Evolutionary conservation across 2,329 filamentous ascomycete genomes (phyloP).

Genomic region (Penicillium sp.): DNA sequence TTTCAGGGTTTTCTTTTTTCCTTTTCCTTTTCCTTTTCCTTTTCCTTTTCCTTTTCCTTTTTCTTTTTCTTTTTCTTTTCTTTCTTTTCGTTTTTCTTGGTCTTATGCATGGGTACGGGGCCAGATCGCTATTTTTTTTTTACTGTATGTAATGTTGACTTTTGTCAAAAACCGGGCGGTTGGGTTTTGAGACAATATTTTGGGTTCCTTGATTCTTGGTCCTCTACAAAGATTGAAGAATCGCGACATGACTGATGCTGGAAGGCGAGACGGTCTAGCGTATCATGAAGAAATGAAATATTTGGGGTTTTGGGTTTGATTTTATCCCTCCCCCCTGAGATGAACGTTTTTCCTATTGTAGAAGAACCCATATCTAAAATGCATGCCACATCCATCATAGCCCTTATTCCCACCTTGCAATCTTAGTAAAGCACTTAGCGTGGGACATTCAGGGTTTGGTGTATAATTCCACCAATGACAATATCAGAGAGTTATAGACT

Average conservation of each 20-base stretch:
- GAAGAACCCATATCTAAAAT: not conserved
- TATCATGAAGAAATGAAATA: slow-evolving; percentile 22
- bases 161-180: slow-evolving; percentile 7
- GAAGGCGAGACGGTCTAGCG: slow-evolving; percentile 10
- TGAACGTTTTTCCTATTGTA: not conserved
- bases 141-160: slow-evolving; percentile 28
- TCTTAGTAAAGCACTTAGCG: not conserved
- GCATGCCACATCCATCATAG: no score
- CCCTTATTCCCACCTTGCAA: not conserved
- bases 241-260: slow-evolving; percentile 17
- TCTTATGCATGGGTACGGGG: slow-evolving; percentile 8
- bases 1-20: not conserved
- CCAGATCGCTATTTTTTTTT: slow-evolving; percentile 5
- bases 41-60: slow-evolving; percentile 1
- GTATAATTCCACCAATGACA: slow-evolving; percentile 4
- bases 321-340: not conserved
- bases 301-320: not conserved
- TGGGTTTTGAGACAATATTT: slow-evolving; percentile 6
- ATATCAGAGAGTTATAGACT: not conserved
- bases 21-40: slow-evolving; percentile 10
- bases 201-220: not conserved
- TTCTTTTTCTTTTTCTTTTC: slow-evolving; percentile 10
- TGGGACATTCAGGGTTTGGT: not conserved
- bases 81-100: no score
- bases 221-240: slow-evolving; percentile 5